Conservation (phyloP, 1,284 basidiomycete genomes). For the Phaffia rhodozyma region DNA sequence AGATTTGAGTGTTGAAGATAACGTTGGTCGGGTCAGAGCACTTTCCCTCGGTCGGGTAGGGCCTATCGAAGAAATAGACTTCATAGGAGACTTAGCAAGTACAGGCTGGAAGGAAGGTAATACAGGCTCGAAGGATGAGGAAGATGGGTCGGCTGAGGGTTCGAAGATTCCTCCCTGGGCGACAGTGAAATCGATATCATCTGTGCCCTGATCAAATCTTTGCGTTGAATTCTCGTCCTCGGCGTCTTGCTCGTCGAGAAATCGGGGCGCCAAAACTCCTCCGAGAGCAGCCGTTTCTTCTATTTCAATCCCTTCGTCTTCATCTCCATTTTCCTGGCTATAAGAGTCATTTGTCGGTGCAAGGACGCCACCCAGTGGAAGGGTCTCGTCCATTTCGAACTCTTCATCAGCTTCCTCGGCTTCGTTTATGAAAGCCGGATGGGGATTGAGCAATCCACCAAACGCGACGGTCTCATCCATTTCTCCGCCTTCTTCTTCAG, state of each 20-base stretch:
- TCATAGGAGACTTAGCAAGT: conserved; percentile 16
- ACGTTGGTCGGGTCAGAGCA: conserved; percentile 30
- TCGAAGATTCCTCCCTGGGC: conserved; percentile 2
- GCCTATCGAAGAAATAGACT: conserved; percentile 15
- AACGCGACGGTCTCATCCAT: conserved; percentile 9
- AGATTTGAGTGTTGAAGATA: conserved; percentile 26
- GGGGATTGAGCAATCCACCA: conserved; percentile 10
- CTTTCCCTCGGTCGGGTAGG: conserved; percentile 23
- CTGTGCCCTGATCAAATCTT: conserved; percentile 10
- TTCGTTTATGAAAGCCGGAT: background rate
- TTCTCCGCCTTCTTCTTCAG: conserved; percentile 34
- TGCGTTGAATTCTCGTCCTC: conserved; percentile 8
- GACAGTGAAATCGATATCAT: conserved; percentile 2
- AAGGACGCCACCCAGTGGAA: no score
- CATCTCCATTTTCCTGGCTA: conserved; percentile 35
- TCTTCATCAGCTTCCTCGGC: no score
- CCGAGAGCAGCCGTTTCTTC: conserved; percentile 33
- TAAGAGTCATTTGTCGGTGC: background rate
- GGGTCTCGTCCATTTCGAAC: no score
- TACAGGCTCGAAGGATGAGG: background rate
- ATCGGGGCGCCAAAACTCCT: conserved; percentile 21
- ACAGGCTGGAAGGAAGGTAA: conserved; percentile 6
- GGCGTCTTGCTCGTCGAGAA: conserved; percentile 7
- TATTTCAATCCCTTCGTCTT: conserved; percentile 25
- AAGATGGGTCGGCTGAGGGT: background rate